These are phyloP conservation scores for Apiotrichum siamense DNA, from an alignment of 1,284 basidiomycete species.

Conservation along the genomic window DNA sequence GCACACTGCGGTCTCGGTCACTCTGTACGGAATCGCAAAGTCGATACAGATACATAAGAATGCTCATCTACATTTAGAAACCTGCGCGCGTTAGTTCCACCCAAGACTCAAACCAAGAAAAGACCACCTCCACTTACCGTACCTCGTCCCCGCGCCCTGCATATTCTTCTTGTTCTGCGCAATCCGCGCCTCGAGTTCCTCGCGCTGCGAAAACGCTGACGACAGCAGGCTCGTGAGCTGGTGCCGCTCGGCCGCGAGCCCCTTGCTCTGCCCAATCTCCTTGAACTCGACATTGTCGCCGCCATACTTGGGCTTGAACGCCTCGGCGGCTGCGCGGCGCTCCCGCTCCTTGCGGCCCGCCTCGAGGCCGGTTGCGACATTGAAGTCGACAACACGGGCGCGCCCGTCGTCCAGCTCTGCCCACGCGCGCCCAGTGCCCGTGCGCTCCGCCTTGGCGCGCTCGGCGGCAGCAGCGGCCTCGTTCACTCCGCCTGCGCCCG, in stretches of 20 bases:
- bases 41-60: not conserved
- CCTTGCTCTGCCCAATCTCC: conserved; percentile 43
- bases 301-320: conserved; percentile 25
- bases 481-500: not conserved
- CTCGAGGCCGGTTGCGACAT: conserved; percentile 31
- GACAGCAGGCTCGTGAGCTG: conserved; percentile 43
- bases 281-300: conserved; percentile 43
- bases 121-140: conserved; percentile 31
- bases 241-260: conserved; percentile 43
- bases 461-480: conserved; percentile 5
- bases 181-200: conserved; percentile 43
- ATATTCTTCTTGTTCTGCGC: conserved; percentile 44
- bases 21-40: too few relatives aligned
- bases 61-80: conserved; percentile 6
- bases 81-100: conserved; percentile 11
- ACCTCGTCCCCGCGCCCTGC: conserved; percentile 39
- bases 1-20: too few relatives aligned
- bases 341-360: conserved; percentile 12
- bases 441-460: conserved; percentile 7
- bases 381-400: conserved; percentile 27
- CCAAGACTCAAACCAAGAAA: not conserved
- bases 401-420: conserved; percentile 31
- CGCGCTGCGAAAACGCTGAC: conserved; percentile 36
- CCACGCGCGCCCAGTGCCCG: conserved; percentile 41
- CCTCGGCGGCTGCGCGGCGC: conserved; percentile 25